Percentiles rank a stretch among this genome's conserved stretches.
Conservation (phyloP, 2,329 filamentous ascomycete species). For the Neonectria ditissima region DNA sequence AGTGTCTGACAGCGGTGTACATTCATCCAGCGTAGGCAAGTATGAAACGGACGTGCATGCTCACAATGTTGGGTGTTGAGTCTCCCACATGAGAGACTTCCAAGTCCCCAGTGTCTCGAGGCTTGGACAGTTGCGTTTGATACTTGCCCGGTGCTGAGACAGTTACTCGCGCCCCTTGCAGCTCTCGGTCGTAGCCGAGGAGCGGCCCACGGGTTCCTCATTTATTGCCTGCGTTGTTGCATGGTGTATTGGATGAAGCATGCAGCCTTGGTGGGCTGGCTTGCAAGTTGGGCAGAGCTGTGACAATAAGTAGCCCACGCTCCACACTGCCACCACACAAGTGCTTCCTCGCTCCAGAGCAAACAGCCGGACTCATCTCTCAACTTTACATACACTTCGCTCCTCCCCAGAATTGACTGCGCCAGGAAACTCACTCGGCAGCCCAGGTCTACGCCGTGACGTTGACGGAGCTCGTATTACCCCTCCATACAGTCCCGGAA, state of each 20-base stretch:
- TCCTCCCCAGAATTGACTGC: not conserved
- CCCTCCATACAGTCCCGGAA: constrained; percentile 32
- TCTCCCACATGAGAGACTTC: not conserved
- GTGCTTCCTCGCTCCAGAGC: not conserved
- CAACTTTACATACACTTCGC: no score
- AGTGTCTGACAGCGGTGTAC: not conserved
- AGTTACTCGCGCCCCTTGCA: not conserved
- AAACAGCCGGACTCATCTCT: not conserved
- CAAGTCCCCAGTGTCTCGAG: not conserved
- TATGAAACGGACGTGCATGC: not conserved
- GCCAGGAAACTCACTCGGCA: not conserved
- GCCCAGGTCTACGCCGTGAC: not conserved
- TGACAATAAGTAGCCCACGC: not conserved
- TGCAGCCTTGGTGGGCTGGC: not conserved
- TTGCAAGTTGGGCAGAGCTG: constrained; percentile 1
- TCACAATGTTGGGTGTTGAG: not conserved
- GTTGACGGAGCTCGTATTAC: constrained; percentile 32
- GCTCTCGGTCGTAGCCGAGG: constrained; percentile 18
- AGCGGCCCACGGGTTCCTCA: constrained; percentile 13
- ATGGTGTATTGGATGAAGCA: not conserved
- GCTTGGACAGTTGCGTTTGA: not conserved
- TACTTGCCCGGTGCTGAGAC: not conserved
- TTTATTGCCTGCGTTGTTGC: constrained; percentile 1
- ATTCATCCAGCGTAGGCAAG: no score
- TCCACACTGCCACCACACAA: constrained; percentile 1